phyloP scores from a whole-genome alignment of 192 early-diverging fungal species.

The Podila horticola region DNA sequence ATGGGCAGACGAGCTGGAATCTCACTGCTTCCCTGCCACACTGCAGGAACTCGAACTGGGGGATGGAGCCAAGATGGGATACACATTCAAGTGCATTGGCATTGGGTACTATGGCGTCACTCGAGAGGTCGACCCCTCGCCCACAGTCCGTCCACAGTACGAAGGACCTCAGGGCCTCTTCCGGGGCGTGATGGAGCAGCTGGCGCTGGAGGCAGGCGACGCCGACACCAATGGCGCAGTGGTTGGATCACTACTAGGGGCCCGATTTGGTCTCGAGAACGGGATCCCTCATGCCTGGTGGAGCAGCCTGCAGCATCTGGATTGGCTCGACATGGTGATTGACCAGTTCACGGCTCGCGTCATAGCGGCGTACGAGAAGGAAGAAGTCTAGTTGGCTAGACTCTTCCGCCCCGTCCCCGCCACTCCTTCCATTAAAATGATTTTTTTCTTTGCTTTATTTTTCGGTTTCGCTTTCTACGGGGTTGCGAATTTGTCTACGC shows the following conservation, averaged over 20 bases:
- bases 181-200: conserved; percentile 54
- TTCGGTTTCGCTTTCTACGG: background rate
- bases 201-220: conserved; percentile 64
- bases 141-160: conserved; percentile 13
- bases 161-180: conserved; percentile 31
- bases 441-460: background rate
- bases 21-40: conserved; percentile 40
- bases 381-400: background rate
- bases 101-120: conserved; percentile 48
- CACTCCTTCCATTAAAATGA: background rate
- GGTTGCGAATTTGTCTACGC: no score
- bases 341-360: conserved; percentile 34
- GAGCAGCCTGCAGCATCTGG: conserved; percentile 47
- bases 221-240: conserved; percentile 68
- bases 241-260: conserved; percentile 61
- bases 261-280: conserved; percentile 52
- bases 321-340: conserved; percentile 37
- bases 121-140: conserved; percentile 22
- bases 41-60: conserved; percentile 53
- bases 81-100: conserved; percentile 64
- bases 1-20: conserved; percentile 22
- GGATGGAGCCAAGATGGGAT: conserved; percentile 54
- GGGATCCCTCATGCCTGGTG: conserved; percentile 60
- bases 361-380: conserved; percentile 22
- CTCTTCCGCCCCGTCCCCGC: no score